These are phyloP conservation scores for Cladosporium halotolerans DNA, from an alignment of 2,329 filamentous ascomycete species.

Conservation along the genomic window DNA sequence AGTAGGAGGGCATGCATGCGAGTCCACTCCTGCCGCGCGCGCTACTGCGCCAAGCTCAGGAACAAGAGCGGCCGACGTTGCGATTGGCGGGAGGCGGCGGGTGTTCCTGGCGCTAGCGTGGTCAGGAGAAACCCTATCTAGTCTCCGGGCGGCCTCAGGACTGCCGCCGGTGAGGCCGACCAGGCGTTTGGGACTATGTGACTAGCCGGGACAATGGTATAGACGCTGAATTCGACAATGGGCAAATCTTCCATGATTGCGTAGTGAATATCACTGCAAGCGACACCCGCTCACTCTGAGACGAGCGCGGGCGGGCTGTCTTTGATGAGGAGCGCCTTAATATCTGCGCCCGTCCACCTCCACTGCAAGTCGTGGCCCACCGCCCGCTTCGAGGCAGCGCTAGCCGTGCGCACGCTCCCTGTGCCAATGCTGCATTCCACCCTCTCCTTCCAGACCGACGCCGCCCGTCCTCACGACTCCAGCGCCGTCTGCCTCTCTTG, in stretches of 20 bases:
- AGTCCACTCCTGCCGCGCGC: background rate
- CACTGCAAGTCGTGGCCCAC: background rate
- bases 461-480: constrained; percentile 3
- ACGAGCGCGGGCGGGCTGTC: background rate
- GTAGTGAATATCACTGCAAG: too few relatives aligned
- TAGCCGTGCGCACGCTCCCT: background rate
- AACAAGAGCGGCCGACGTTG: background rate
- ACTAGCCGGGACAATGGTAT: too few relatives aligned
- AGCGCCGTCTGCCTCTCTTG: background rate
- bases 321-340: background rate
- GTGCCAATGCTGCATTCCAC: constrained; percentile 6
- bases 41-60: background rate
- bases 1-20: background rate
- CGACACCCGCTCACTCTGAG: too few relatives aligned
- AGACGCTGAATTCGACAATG: too few relatives aligned
- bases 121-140: background rate
- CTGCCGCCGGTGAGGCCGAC: too few relatives aligned
- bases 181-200: too few relatives aligned
- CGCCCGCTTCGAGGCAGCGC: background rate
- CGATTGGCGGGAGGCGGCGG: constrained; percentile 4
- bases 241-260: too few relatives aligned
- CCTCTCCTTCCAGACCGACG: constrained; percentile 9
- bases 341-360: background rate
- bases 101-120: constrained; percentile 10
- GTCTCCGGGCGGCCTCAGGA: too few relatives aligned